Evolutionary conservation across 208 protist genomes (phyloP).

Genomic region (Porcisia hertigi): DNA sequence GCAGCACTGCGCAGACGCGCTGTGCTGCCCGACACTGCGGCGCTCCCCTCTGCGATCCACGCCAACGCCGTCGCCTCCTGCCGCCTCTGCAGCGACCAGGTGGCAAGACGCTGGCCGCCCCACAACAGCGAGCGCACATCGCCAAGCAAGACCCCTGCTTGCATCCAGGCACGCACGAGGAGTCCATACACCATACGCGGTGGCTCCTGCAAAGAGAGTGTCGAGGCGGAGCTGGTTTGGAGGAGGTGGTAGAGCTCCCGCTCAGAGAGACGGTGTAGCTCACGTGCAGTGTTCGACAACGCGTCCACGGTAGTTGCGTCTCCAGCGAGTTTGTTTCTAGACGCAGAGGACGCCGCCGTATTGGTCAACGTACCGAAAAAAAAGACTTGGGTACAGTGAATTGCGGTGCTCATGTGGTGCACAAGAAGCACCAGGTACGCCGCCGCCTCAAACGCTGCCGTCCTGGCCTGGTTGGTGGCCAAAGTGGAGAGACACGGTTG

Average conservation of each 20-base stretch:
- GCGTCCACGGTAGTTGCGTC: background rate
- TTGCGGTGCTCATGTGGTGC: background rate
- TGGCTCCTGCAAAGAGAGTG: background rate
- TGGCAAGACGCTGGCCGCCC: slow-evolving; percentile 11
- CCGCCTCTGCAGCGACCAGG: background rate
- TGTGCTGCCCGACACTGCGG: background rate
- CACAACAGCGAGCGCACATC: slow-evolving; percentile 11
- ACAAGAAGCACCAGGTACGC: background rate
- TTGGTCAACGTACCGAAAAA: background rate
- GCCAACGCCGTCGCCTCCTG: slow-evolving; percentile 1
- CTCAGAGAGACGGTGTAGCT: slow-evolving; percentile 17
- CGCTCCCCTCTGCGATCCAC: background rate
- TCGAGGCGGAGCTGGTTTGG: background rate
- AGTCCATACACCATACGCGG: background rate
- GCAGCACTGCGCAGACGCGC: background rate
- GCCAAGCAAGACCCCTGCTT: slow-evolving; percentile 29
- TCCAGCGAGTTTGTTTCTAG: background rate
- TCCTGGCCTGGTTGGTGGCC: background rate
- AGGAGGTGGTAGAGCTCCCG: slow-evolving; percentile 4
- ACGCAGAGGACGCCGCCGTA: background rate
- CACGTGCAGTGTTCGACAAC: slow-evolving; percentile 6
- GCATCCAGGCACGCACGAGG: slow-evolving; percentile 24
- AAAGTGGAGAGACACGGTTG: slow-evolving; percentile 1
- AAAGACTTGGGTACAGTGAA: background rate
- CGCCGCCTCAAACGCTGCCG: background rate